Conservation (phyloP, 225 moss, liverwort and hornwort species). For the Polytrichum commune region DNA sequence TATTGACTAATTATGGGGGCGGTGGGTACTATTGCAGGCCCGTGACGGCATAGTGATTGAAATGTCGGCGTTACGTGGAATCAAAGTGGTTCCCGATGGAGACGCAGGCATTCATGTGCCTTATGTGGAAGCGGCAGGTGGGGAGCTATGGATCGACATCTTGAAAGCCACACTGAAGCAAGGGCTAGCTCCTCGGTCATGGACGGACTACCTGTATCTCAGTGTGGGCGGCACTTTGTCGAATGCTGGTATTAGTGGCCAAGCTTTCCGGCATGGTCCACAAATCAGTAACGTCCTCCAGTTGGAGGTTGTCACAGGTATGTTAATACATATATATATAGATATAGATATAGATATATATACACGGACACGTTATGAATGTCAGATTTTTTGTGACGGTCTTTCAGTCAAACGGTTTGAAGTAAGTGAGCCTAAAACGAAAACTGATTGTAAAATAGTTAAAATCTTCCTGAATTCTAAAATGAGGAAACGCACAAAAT, state of each 20-base stretch:
- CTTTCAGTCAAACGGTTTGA: too few species aligned
- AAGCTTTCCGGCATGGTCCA: conserved; percentile 77
- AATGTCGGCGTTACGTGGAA: conserved; percentile 38
- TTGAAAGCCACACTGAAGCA: conserved; percentile 46
- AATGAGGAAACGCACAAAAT: too few species aligned
- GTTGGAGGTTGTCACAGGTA: conserved; percentile 63
- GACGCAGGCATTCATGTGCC: conserved; percentile 22
- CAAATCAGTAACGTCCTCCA: conserved; percentile 78
- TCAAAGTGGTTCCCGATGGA: conserved; percentile 30
- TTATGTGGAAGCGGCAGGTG: conserved; percentile 72
- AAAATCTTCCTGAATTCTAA: too few species aligned
- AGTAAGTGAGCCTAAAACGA: too few species aligned
- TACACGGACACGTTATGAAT: too few species aligned
- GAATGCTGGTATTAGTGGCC: conserved; percentile 89
- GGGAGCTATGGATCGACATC: conserved; percentile 84
- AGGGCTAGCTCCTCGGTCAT: conserved; percentile 65
- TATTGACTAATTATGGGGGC: too few species aligned
- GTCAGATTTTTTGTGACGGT: too few species aligned
- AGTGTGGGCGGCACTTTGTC: conserved; percentile 91
- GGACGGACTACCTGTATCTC: conserved; percentile 82
- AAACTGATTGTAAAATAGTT: too few species aligned
- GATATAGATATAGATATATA: too few species aligned
- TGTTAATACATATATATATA: not conserved
- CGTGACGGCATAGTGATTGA: conserved; percentile 38
- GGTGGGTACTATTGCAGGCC: conserved; percentile 14